A percentile compares a stretch with the other conserved stretches of the same genome.
phyloP scores from a whole-genome alignment of 306 rosid genomes.

The Rosa persica region DNA sequence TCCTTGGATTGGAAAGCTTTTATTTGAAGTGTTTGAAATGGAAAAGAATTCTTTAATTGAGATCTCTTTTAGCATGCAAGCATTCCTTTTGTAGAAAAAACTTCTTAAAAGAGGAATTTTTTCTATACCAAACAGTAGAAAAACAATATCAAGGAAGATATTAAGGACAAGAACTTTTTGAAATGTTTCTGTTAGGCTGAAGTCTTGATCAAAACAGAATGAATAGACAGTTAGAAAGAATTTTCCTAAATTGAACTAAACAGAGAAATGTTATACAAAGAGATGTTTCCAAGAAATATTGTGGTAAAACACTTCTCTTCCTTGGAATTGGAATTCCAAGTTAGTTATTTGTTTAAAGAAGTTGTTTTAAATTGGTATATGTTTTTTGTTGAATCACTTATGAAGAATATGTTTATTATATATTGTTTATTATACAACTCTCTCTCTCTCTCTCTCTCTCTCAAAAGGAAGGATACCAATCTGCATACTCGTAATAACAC shows the following conservation, averaged over 20 bases:
- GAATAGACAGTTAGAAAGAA: neutral
- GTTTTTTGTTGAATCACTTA: neutral
- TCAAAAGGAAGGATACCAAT: neutral
- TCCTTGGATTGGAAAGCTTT: neutral
- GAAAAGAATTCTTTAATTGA: neutral
- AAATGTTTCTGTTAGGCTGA: neutral
- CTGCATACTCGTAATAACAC: constrained; percentile 21
- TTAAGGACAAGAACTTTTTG: neutral
- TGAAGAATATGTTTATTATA: too few species aligned
- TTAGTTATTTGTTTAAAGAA: neutral
- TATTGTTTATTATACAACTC: too few species aligned
- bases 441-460: too few species aligned
- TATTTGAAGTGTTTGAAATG: neutral
- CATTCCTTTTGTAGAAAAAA: neutral
- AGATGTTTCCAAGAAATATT: neutral
- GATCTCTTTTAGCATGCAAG: neutral
- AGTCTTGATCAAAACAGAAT: neutral
- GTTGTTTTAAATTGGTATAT: neutral
- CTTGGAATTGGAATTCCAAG: neutral
- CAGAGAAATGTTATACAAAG: neutral
- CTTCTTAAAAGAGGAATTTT: neutral
- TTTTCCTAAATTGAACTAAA: neutral
- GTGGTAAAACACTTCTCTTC: neutral
- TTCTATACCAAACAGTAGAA: neutral
- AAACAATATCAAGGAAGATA: neutral